Base-by-base conservation (phyloP, 106 monocot species). In the Dioscorea dumetorum region DNA sequence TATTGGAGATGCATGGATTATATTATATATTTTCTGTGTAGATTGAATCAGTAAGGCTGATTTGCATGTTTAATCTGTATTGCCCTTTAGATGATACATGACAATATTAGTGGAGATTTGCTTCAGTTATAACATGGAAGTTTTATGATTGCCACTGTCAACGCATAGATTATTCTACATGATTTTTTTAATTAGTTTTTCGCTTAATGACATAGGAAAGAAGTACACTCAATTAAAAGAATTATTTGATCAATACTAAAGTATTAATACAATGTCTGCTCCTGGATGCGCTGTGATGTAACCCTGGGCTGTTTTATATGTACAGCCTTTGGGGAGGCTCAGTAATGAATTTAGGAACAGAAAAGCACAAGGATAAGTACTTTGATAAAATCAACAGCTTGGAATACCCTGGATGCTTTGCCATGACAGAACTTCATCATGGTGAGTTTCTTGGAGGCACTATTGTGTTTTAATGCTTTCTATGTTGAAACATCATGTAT, bases 361-460 rank as follows among this genome's bases (percentile, higher is more conserved):
- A 93, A 73, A 99, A 90, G 58, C 97, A 99, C 73, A 89, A 63
- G 58, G 92, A 92, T 35, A 87, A 75, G 77, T 99, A 81, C 70
- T 99, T 99, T 23, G 92, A 90, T 49, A 79, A 81, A 63, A 99
- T 99, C 7, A 89, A 99, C 68, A 92, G 77, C 79, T 61, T 99
- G 61, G 92, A 92, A 12, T 92, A 87, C 72, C 84, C 90, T 33
- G 97, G 97, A 12, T 99, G 92, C 71, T 99, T 99, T 77, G 97
- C 97, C 53, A 99, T 99, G 97, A 99, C 97, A 61, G 97, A 99
- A 66, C 97, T 99, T 19, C 87, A 92, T 75, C 97, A 99, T 69
- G 97, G 95, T 91, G 33, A 88, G 74, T 24, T 70, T 19, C 53
- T 67, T 2, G 53, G 0, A 5, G 6, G 41, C 0, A 41, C 6